Conservation (phyloP, 176 grass and related monocot species). For the Oryza meridionalis region DNA sequence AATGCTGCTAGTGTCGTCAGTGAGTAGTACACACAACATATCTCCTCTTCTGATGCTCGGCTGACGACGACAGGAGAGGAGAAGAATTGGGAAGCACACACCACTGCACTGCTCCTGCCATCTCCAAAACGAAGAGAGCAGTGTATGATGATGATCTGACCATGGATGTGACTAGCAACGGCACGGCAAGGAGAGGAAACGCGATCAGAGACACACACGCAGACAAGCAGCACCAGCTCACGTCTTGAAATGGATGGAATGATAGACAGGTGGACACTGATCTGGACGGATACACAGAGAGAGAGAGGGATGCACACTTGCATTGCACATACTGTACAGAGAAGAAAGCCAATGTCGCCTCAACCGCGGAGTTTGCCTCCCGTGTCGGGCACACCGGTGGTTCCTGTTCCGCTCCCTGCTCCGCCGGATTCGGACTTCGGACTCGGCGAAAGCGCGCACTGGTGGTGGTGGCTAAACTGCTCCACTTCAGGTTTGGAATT, state of each 20-base stretch:
- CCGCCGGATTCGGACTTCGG: not conserved
- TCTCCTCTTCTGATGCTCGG: too few relatives aligned
- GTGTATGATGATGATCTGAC: not conserved
- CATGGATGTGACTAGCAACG: constrained; percentile 26
- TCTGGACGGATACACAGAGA: not conserved
- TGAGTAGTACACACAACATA: too few relatives aligned
- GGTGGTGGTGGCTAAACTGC: too few relatives aligned
- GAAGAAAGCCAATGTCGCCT: not conserved
- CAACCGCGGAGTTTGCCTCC: constrained; percentile 2
- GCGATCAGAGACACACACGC: too few relatives aligned
- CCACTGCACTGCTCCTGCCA: too few relatives aligned
- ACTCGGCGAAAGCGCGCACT: not conserved
- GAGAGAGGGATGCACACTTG: not conserved
- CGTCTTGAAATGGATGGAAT: not conserved
- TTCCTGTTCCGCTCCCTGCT: not conserved
- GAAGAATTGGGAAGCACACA: not conserved
- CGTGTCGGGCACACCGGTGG: not conserved
- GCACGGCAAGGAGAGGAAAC: not conserved
- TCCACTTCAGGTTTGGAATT: not conserved
- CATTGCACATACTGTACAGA: not conserved
- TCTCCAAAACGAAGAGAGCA: not conserved
- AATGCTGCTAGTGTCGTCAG: too few relatives aligned
- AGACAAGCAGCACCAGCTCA: not conserved
- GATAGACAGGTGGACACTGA: not conserved
- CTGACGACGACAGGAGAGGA: too few relatives aligned